Percentiles rank a stretch among this genome's conserved stretches.
These are phyloP conservation scores for Phialocephala subalpina DNA, from an alignment of 2,329 filamentous ascomycete species.

Conservation along the genomic window DNA sequence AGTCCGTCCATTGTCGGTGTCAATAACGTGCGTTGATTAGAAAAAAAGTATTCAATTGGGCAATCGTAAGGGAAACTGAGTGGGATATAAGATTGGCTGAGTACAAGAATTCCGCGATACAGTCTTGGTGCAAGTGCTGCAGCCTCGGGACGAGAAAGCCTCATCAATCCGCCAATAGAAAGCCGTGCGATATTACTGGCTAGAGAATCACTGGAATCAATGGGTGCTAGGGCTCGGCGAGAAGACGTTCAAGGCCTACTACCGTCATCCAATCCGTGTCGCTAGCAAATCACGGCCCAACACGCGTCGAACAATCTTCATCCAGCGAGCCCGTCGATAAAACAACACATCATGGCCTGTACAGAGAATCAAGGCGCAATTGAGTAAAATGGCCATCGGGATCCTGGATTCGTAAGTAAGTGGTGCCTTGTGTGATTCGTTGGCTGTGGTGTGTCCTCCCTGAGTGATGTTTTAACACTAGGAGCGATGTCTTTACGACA, in stretches of 20 bases:
- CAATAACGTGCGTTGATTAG: no score
- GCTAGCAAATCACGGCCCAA: background rate
- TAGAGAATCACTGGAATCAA: no score
- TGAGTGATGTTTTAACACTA: background rate
- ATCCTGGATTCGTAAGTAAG: background rate
- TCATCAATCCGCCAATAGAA: no score
- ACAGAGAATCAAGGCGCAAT: background rate
- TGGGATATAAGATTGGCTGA: no score
- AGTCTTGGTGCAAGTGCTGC: no score
- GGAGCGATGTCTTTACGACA: background rate
- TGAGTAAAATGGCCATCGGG: background rate
- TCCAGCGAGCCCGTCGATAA: background rate
- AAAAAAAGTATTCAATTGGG: no score
- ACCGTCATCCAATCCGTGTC: background rate
- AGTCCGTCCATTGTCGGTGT: conserved; percentile 28
- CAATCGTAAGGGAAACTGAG: no score
- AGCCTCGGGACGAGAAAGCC: no score
- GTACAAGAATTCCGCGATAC: no score
- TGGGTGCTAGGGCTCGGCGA: no score
- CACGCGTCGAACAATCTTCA: background rate
- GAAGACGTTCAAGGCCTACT: no score
- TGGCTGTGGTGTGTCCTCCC: background rate
- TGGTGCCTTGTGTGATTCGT: background rate
- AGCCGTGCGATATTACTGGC: no score
- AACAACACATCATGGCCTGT: background rate